Evolutionary conservation across 768 basidiomycete genomes (phyloP), one percentile per base, ranked within the genome.

Genomic region (Termitomyces sp.): DNA sequence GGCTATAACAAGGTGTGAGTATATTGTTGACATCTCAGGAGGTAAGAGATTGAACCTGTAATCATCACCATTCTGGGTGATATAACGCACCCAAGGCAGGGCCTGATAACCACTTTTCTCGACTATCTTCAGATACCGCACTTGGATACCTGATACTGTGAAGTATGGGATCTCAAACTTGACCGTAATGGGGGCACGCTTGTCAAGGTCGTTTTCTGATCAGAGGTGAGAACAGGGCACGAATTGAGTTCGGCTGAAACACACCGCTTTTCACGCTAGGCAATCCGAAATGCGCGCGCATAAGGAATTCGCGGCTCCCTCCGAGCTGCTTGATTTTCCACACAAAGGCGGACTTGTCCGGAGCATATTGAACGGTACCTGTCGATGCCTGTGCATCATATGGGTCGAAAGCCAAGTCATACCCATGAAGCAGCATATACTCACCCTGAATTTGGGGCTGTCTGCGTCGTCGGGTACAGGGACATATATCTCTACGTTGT

Each of bases 311-410:
- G 38, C 93, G 85, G 37, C 92, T 92, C 5, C 97, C 97, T 5
- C 92, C 95, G 0, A 99, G 82, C 69, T 96, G 93, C 71, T 98
- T 98, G 73, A 99, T 98, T 75, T 98, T 98, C 97, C 97, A 98
- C 1, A 98, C 92, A 66, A 98, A 98, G 2, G 95, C 94, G 17
- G 93, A 93, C 72, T 98, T 98, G 70, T 99, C 97, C 0, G 96
- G 97, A 1, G 90, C 95, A 67, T 99, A 98, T 61, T 97, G 94
- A 3, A 98, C 97, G 23, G 86, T 90, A 3, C 97, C 97, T 12
- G 94, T 95, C 16, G 95, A 89, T 21, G 96, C 92, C 95, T 97
- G 59, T 6, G 40, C 9, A 23, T 23, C 17, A 9, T 23, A 41
- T 37, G 2, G 7, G 17, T 51, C 8, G 19, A 40, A 40, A 5